A percentile compares a stretch with the other conserved stretches of the same genome.
phyloP scores from a whole-genome alignment of 345 rosid species.

The Viola odorata region DNA sequence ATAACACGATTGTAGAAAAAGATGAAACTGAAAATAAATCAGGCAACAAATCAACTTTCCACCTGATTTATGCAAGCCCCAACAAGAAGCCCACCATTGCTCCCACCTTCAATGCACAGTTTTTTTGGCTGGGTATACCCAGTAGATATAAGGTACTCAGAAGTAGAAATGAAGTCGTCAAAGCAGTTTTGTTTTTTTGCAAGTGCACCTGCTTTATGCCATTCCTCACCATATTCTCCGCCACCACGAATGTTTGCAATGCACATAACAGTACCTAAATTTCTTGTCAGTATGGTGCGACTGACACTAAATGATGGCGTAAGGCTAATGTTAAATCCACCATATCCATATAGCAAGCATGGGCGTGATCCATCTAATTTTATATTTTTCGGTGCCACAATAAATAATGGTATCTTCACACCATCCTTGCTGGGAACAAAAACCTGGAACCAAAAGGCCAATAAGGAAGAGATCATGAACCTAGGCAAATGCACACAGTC shows the following conservation, averaged over 20 bases:
- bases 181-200: constrained; percentile 79
- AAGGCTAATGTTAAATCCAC: constrained; percentile 71
- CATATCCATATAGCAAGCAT: constrained; percentile 85
- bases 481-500: too few species aligned
- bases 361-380: constrained; percentile 79
- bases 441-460: constrained; percentile 39
- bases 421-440: constrained; percentile 82
- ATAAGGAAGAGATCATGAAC: constrained; percentile 1
- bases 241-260: constrained; percentile 93
- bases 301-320: constrained; percentile 71
- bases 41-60: constrained; percentile 10
- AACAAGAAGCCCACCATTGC: constrained; percentile 90
- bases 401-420: constrained; percentile 68
- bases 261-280: constrained; percentile 75
- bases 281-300: constrained; percentile 61
- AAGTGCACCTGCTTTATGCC: constrained; percentile 90
- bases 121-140: constrained; percentile 72
- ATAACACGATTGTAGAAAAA: constrained; percentile 5
- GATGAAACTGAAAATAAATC: not conserved
- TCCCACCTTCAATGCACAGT: constrained; percentile 89
- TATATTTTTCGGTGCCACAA: constrained; percentile 57
- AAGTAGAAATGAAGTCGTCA: constrained; percentile 79
- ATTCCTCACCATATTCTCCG: constrained; percentile 95
- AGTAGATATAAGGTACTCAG: constrained; percentile 63
- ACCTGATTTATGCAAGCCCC: constrained; percentile 99